Percentiles rank a stretch among this genome's conserved stretches.
These are phyloP conservation scores for Juncus effusus DNA, from an alignment of 176 grass and related monocot genomes.

Conservation along the genomic window DNA sequence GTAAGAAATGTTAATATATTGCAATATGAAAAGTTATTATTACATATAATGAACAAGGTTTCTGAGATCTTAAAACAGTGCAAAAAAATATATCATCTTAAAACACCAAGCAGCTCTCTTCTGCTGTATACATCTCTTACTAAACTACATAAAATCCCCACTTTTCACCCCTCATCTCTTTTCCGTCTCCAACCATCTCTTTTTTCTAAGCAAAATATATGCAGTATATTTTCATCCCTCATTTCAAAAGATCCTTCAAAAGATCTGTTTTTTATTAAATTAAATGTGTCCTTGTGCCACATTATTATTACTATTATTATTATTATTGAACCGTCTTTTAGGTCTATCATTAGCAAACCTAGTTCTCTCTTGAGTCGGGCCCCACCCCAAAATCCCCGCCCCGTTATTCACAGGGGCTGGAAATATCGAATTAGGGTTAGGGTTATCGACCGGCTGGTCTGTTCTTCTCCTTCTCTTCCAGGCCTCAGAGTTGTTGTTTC, in stretches of 20 bases:
- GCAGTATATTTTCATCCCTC: slow-evolving; percentile 5
- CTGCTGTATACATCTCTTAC: slow-evolving; percentile 28
- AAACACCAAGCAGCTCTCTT: slow-evolving; percentile 23
- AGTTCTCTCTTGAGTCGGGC: slow-evolving; percentile 64
- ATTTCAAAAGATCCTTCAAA: slow-evolving; percentile 2
- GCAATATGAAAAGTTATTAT: slow-evolving; percentile 24
- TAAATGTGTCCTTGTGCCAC: slow-evolving; percentile 52
- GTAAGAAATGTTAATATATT: slow-evolving; percentile 29
- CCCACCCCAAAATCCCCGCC: slow-evolving; percentile 88
- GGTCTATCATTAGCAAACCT: slow-evolving; percentile 69
- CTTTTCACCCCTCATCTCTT: slow-evolving; percentile 11
- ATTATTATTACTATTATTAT: slow-evolving; percentile 30
- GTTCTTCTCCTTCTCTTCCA: slow-evolving; percentile 87
- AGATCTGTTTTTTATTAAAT: slow-evolving; percentile 27
- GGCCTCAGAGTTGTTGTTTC: slow-evolving; percentile 48
- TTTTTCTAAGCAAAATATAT: slow-evolving; percentile 21
- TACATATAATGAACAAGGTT: slow-evolving; percentile 27
- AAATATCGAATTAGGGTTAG: slow-evolving; percentile 33
- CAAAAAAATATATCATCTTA: slow-evolving; percentile 1
- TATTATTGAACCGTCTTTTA: slow-evolving; percentile 38
- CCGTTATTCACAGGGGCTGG: slow-evolving; percentile 55
- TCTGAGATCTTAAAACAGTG: not conserved
- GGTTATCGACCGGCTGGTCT: slow-evolving; percentile 28
- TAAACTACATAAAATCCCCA: slow-evolving; percentile 17
- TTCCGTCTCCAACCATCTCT: slow-evolving; percentile 4